Percentiles rank a stretch among this genome's conserved stretches.
phyloP scores from a whole-genome alignment of 805 yeast genomes.

The Saccharomycopsis sp. region DNA sequence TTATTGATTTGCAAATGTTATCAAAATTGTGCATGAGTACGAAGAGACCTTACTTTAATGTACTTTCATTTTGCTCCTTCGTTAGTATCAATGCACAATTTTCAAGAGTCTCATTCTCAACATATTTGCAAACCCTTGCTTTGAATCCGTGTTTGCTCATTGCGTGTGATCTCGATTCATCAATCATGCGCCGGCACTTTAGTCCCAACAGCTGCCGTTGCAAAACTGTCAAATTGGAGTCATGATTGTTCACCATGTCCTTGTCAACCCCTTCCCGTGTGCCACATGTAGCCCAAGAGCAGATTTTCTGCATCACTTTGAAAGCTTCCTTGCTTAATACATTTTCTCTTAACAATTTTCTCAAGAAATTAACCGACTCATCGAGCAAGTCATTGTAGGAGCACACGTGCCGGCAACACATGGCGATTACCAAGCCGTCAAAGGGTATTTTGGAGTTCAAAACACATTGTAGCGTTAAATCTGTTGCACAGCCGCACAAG shows the following conservation, averaged over 20 bases:
- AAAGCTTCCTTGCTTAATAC: slow-evolving; percentile 29
- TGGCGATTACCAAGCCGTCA: slow-evolving; percentile 67
- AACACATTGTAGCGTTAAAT: slow-evolving; percentile 64
- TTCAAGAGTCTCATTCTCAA: too few relatives aligned
- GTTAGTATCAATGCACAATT: too few relatives aligned
- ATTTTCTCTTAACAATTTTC: slow-evolving; percentile 22
- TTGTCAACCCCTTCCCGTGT: slow-evolving; percentile 33
- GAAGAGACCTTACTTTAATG: too few relatives aligned
- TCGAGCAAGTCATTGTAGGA: slow-evolving; percentile 45
- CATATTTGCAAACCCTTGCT: slow-evolving; percentile 51
- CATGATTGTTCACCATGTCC: slow-evolving; percentile 34
- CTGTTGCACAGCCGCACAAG: slow-evolving; percentile 91
- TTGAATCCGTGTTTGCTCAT: slow-evolving; percentile 33
- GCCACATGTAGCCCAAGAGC: slow-evolving; percentile 89
- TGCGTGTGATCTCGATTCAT: slow-evolving; percentile 56
- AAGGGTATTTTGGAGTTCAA: slow-evolving; percentile 32
- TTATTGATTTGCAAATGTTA: too few relatives aligned
- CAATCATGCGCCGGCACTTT: slow-evolving; percentile 63
- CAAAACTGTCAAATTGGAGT: slow-evolving; percentile 34
- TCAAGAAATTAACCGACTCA: slow-evolving; percentile 35
- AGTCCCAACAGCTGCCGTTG: slow-evolving; percentile 57
- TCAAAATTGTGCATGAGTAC: too few relatives aligned
- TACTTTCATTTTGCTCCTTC: too few relatives aligned
- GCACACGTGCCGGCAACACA: slow-evolving; percentile 91
- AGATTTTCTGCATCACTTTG: slow-evolving; percentile 47